Evolutionary conservation across 345 rosid genomes (phyloP).

Genomic region (Eucalyptus brandiana): DNA sequence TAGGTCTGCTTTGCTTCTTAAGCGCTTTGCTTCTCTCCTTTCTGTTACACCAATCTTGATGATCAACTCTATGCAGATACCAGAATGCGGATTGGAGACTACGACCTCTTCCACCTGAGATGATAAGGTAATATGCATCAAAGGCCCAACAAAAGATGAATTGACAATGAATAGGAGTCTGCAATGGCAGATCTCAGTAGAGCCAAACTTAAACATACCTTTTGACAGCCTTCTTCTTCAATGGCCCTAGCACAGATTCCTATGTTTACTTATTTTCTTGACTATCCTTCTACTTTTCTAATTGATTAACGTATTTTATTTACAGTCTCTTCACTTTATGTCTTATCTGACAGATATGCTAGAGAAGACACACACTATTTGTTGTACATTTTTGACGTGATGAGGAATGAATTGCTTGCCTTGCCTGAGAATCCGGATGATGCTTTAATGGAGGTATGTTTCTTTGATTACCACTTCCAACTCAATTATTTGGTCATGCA

Average conservation of each 20-base stretch:
- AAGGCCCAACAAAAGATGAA: not conserved
- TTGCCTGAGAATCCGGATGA: constrained; percentile 34
- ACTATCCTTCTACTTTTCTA: not conserved
- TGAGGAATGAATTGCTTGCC: constrained; percentile 38
- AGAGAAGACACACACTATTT: constrained; percentile 95
- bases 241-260: not conserved
- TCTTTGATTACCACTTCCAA: not conserved
- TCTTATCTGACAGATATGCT: constrained; percentile 58
- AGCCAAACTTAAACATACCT: not conserved
- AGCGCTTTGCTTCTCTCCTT: not conserved
- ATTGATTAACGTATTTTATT: not conserved
- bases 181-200: not conserved
- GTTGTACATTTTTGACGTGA: constrained; percentile 65
- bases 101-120: constrained; percentile 82
- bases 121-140: constrained; percentile 43
- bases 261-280: not conserved
- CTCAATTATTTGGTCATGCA: not conserved
- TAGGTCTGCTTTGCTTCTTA: constrained; percentile 5
- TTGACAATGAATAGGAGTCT: not conserved
- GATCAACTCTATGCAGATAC: constrained; percentile 48
- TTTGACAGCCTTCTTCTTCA: not conserved
- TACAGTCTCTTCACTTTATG: not conserved
- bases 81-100: constrained; percentile 98
- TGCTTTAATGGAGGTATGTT: constrained; percentile 60
- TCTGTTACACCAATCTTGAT: not conserved